Evolutionary conservation across 106 monocot species (phyloP), one percentile per base, ranked within the genome.

Genomic region (Agapanthus africanus): DNA sequence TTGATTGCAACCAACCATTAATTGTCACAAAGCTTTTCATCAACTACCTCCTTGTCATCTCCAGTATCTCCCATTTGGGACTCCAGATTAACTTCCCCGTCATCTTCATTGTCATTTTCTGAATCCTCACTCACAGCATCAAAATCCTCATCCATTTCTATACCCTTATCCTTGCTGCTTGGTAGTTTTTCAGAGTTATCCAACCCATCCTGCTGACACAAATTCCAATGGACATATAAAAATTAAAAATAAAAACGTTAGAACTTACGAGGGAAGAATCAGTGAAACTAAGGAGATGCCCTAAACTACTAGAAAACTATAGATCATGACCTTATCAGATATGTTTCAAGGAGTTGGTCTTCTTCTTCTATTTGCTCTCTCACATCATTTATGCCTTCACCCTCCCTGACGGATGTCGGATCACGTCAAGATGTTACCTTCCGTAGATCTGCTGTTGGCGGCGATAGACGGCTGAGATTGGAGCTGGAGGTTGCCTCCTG

Each of bases 91-190:
- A 80, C 56, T n/a, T n/a, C n/a, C n/a, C n/a, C n/a, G 36, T 82
- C 83, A 41, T 27, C 85, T 40, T 27, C 28, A 13, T 74, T 39
- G 4, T 72, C 73, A 36, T 82, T 76, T 40, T 61, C 86, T 6
- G 91, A 91, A 59, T 88, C 82, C 69, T 88, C 95, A 77, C 86
- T 91, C 4, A 95, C 74, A 39, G 79, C 95, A 67, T 57, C 68
- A 75, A 95, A 95, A 80, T 95, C 88, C 11, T 95, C 91, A 66
- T 95, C 80, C 91, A 88, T 95, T 88, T 95, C 91, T 28, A 95
- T 80, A 34, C 88, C 91, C 66, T 70, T 81, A 26, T 88, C 91
- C 67, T 82, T 80, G 35, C 74, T 74, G 54, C 69, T 82, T 21
- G 75, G 74, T 6, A 77, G 23, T 64, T 84, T 81, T 22, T 79